Conservation (phyloP, 768 basidiomycete species). For the Ramaria sp. region DNA sequence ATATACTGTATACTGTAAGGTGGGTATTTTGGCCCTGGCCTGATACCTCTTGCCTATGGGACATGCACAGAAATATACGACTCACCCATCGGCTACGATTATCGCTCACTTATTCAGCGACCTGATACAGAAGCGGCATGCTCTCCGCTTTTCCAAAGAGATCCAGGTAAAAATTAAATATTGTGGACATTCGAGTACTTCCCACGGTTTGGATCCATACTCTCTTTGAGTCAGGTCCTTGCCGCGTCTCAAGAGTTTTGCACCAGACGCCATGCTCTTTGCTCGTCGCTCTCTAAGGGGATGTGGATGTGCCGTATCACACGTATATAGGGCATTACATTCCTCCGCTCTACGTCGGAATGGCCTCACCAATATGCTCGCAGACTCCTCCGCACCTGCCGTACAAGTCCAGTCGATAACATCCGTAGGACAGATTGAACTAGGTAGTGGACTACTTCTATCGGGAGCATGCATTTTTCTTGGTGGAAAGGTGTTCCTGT, state of each 20-base stretch:
- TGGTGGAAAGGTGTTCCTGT: constrained; percentile 78
- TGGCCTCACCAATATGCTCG: constrained; percentile 59
- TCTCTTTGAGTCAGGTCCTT: no score
- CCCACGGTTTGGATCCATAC: no score
- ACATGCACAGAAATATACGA: no score
- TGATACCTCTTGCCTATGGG: no score
- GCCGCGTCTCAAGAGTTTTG: background rate
- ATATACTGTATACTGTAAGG: no score
- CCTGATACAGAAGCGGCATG: constrained; percentile 73
- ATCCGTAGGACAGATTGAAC: constrained; percentile 44
- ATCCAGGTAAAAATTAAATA: constrained; percentile 68
- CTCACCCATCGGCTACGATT: no score
- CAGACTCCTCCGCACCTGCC: constrained; percentile 53
- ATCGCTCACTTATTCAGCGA: no score
- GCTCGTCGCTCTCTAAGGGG: background rate
- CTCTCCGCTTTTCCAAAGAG: constrained; percentile 69
- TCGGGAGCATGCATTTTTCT: constrained; percentile 75
- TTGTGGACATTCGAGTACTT: no score
- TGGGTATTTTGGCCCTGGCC: no score
- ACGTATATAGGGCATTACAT: background rate
- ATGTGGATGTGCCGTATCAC: background rate
- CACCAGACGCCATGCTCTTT: background rate
- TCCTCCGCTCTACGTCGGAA: background rate
- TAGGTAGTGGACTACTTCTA: constrained; percentile 70
- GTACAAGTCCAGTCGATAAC: constrained; percentile 65